phyloP scores from a whole-genome alignment of 2,329 filamentous ascomycete species.

The Dactylellina cionopaga region DNA sequence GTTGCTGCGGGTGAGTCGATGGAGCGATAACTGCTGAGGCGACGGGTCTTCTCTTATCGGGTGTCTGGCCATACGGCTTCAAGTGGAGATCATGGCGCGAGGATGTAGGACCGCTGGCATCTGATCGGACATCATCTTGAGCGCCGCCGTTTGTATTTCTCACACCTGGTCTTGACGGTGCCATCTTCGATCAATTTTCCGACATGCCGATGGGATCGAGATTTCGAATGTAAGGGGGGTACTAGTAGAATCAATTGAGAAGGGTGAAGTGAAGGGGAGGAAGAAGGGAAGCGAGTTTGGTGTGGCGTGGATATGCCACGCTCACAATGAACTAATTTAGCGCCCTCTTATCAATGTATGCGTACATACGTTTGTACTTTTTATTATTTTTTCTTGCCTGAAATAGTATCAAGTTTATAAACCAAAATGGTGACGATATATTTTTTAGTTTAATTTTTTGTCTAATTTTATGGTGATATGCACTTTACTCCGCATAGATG shows the following conservation, averaged over 20 bases:
- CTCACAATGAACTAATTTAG: too few relatives aligned
- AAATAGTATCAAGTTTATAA: too few relatives aligned
- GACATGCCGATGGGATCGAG: background rate
- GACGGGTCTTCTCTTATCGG: slow-evolving; percentile 21
- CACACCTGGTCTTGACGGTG: slow-evolving; percentile 22
- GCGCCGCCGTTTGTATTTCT: background rate
- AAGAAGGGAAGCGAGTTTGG: background rate
- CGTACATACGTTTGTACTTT: too few relatives aligned
- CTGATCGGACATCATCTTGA: slow-evolving; percentile 21
- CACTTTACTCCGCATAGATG: too few relatives aligned
- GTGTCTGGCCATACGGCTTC: background rate
- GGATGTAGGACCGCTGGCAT: slow-evolving; percentile 12
- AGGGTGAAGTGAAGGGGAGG: background rate
- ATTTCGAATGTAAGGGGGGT: background rate
- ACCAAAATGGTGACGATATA: too few relatives aligned
- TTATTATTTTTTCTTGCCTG: too few relatives aligned
- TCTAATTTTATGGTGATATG: too few relatives aligned
- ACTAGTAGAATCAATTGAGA: background rate
- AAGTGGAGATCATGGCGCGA: slow-evolving; percentile 14
- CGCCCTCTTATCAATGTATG: too few relatives aligned
- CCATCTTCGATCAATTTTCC: slow-evolving; percentile 5
- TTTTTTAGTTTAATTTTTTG: too few relatives aligned
- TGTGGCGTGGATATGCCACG: background rate
- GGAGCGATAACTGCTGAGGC: background rate
- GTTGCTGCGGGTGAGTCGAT: background rate